phyloP scores from a whole-genome alignment of 163 green algal species.

The Chlorella variabilis region DNA sequence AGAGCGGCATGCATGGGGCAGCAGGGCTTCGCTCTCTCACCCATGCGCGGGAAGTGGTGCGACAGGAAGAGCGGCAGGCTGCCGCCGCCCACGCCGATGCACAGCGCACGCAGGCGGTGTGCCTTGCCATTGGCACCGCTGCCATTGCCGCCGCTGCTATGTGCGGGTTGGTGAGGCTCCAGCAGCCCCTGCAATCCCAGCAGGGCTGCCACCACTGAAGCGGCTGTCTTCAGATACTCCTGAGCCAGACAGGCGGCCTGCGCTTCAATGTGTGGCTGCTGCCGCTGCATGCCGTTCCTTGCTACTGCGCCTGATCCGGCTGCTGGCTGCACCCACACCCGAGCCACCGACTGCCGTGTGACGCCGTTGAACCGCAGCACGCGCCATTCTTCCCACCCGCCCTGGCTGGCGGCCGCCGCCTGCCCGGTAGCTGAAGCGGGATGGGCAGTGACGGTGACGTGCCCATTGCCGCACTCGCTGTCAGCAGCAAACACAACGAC shows the following conservation, averaged over 20 bases:
- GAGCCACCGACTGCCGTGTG: constrained; percentile 67
- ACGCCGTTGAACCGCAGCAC: constrained; percentile 71
- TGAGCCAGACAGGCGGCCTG: constrained; percentile 62
- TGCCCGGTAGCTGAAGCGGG: background rate
- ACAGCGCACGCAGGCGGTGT: constrained; percentile 37
- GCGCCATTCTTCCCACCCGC: constrained; percentile 57
- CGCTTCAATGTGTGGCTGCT: background rate
- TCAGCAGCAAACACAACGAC: constrained; percentile 44
- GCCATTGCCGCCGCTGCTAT: background rate
- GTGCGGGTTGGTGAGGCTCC: background rate
- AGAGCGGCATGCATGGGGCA: too few relatives aligned
- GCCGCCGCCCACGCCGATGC: constrained; percentile 68
- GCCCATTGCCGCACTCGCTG: constrained; percentile 49
- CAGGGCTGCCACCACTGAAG: constrained; percentile 45
- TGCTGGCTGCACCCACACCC: constrained; percentile 27
- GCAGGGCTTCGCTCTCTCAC: background rate
- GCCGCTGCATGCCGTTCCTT: background rate
- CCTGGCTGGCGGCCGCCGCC: too few relatives aligned
- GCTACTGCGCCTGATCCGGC: background rate
- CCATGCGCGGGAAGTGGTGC: constrained; percentile 58
- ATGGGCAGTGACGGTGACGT: constrained; percentile 51
- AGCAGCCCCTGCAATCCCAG: constrained; percentile 35
- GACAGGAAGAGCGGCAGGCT: constrained; percentile 66
- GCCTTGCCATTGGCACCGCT: background rate
- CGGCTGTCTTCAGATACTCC: constrained; percentile 70